phyloP scores from a whole-genome alignment of 192 early-diverging fungal genomes.

The Haplosporangium gracile region DNA sequence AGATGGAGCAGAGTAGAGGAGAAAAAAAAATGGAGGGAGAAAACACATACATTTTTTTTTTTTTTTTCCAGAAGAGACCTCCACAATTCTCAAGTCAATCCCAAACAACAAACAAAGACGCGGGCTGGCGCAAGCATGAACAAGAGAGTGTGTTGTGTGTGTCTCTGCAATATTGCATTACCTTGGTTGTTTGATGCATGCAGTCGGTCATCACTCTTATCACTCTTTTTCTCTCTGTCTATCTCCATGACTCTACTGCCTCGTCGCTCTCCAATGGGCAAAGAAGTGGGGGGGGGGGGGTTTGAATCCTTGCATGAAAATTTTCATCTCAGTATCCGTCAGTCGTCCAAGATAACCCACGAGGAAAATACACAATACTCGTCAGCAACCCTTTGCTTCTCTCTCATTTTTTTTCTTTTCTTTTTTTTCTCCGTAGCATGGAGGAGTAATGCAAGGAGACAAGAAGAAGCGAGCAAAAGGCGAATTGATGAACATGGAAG shows the following conservation, averaged over 20 bases:
- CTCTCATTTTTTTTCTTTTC: too few species aligned
- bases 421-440: too few species aligned
- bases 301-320: too few species aligned
- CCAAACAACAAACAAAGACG: not conserved
- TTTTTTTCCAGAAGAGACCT: not conserved
- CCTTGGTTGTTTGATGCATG: not conserved
- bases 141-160: not conserved
- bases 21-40: conserved; percentile 6
- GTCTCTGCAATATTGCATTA: not conserved
- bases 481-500: too few species aligned
- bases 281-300: too few species aligned
- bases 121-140: not conserved
- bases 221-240: not conserved
- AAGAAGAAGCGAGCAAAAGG: too few species aligned
- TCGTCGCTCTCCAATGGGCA: not conserved
- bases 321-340: too few species aligned
- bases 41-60: not conserved
- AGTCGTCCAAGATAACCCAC: too few species aligned
- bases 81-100: not conserved
- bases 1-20: not conserved
- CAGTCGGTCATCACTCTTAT: not conserved
- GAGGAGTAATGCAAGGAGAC: too few species aligned
- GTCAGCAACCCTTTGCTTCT: too few species aligned
- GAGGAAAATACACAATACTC: too few species aligned
- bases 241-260: not conserved